Conservation (phyloP, 106 monocot genomes). For the Amphibolis antarctica region DNA sequence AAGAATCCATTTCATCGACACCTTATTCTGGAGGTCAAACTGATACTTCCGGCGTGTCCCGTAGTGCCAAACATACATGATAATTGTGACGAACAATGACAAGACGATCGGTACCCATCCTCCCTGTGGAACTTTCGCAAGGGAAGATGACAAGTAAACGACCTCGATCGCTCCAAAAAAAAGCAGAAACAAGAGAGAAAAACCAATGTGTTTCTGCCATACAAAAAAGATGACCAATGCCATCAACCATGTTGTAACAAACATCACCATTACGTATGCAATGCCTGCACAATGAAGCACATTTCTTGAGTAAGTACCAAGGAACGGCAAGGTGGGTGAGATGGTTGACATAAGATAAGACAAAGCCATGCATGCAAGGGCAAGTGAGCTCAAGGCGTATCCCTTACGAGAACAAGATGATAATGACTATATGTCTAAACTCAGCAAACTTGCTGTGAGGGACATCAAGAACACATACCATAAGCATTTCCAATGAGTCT, state of each 20-base stretch:
- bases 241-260: conserved; percentile 79
- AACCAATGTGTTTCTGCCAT: conserved; percentile 35
- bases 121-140: conserved; percentile 62
- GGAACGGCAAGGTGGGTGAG: neutral
- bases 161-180: conserved; percentile 50
- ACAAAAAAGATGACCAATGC: conserved; percentile 59
- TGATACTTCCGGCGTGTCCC: conserved; percentile 54
- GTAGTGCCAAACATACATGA: conserved; percentile 88
- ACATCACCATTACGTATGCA: conserved; percentile 73
- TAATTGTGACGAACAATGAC: conserved; percentile 37
- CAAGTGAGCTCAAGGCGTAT: too few species aligned
- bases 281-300: conserved; percentile 37
- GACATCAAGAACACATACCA: conserved; percentile 25
- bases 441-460: neutral
- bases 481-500: conserved; percentile 72
- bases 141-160: conserved; percentile 39
- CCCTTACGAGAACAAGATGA: too few species aligned
- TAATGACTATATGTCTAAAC: neutral
- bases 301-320: neutral
- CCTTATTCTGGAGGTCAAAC: conserved; percentile 77
- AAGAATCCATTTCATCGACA: conserved; percentile 82
- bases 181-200: conserved; percentile 33
- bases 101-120: conserved; percentile 66
- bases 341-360: too few species aligned
- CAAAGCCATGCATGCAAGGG: too few species aligned